Base-by-base conservation (phyloP, 1,139 yeast species). In the Sugiyamaella neomexicana region DNA sequence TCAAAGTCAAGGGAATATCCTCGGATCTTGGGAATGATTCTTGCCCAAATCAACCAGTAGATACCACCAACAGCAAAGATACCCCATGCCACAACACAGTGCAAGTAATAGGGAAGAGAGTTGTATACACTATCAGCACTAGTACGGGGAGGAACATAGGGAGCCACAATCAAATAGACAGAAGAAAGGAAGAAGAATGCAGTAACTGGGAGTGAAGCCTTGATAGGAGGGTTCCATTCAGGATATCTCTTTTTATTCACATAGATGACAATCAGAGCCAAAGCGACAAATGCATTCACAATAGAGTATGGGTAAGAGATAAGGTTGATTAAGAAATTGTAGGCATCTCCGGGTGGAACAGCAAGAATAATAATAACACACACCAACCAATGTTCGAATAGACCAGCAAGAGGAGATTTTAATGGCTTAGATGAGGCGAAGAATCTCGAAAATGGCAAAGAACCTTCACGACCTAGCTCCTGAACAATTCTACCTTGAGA, bases 31-130 rank as follows among this genome's bases (percentile, higher is more conserved):
- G 96, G 95, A 59, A 85, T 68, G 1, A 85, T 54, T 58, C 73
- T 73, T 46, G 82, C 79, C 88, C 91, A 85, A 15, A 85, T 69
- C 7, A 82, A 58, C 89, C 91, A 89, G 72, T 87, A 88, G 1
- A 79, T 62, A 25, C 79, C 82, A 59, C 96, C 96, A 55, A 83
- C 69, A 6, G 76, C 87, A 63, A 89, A 85, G 45, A 89, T 77
- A 59, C 85, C 93, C 85, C 90, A 80, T 9, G 95, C 85, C 20
- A 86, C 89, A 50, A 87, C 95, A 65, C 91, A 84, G 69, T 87
- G 95, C 55, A 85, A 78, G 78, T 82, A 89, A 74, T 87, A 89
- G 40, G 95, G 96, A 64, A 86, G 73, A 54, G 68, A 64, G 46
- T 80, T 72, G 76, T 86, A 88, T 55, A 85, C 90, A 48, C 77